Percentiles rank a stretch among this genome's conserved stretches.
These are phyloP conservation scores for Dovyalis caffra DNA, from an alignment of 345 rosid genomes.

Conservation along the genomic window DNA sequence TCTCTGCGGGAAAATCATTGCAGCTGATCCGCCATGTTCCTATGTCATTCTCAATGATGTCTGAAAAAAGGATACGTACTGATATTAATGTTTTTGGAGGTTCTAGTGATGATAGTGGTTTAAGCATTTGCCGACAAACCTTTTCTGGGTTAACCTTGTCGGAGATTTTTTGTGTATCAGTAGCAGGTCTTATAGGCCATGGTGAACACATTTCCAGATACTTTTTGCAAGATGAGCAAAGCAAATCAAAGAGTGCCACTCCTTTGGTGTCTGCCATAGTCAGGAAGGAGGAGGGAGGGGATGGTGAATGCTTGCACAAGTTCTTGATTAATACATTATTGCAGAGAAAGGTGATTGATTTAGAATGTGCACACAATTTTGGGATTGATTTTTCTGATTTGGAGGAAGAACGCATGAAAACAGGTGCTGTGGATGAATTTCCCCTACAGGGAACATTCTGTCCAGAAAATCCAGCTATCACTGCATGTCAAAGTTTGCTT, in stretches of 20 bases:
- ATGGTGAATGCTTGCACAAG: slow-evolving; percentile 36
- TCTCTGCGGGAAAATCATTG: slow-evolving; percentile 96
- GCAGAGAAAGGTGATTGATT: slow-evolving; percentile 38
- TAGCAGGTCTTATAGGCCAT: slow-evolving; percentile 75
- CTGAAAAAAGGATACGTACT: slow-evolving; percentile 32
- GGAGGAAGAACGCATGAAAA: slow-evolving; percentile 19
- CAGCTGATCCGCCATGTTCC: slow-evolving; percentile 77
- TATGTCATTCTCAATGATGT: slow-evolving; percentile 34
- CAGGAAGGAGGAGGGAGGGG: slow-evolving; percentile 27
- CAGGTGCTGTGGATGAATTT: slow-evolving; percentile 28
- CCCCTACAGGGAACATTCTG: slow-evolving; percentile 43
- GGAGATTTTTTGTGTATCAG: slow-evolving; percentile 71
- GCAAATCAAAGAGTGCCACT: slow-evolving; percentile 39
- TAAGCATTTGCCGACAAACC: slow-evolving; percentile 25
- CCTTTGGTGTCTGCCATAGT: slow-evolving; percentile 28
- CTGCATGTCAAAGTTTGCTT: slow-evolving; percentile 57
- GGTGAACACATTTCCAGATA: slow-evolving; percentile 66
- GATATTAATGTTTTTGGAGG: slow-evolving; percentile 33
- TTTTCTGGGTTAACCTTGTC: slow-evolving; percentile 66
- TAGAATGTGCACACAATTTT: slow-evolving; percentile 30
- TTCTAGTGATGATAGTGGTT: slow-evolving; percentile 20
- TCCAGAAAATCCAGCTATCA: slow-evolving; percentile 76
- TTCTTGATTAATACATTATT: slow-evolving; percentile 47
- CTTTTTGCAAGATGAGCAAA: slow-evolving; percentile 44
- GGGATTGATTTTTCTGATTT: slow-evolving; percentile 23